These are phyloP conservation scores for Pythium pyrilobum DNA, from an alignment of 352 stramenopile species.

Conservation along the genomic window DNA sequence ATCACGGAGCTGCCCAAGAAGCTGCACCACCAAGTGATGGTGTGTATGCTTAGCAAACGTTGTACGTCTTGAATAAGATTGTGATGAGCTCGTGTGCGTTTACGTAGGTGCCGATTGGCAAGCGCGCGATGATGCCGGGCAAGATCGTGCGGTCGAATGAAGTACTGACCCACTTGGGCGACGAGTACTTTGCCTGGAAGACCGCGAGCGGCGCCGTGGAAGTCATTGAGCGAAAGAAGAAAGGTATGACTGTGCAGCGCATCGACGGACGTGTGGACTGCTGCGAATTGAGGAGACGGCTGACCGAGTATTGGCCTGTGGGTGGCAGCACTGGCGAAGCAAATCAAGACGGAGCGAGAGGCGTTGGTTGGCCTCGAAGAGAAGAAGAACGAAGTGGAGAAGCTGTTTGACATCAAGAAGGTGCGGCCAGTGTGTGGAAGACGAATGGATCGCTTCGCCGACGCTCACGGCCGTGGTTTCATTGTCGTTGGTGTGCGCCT, in stretches of 20 bases:
- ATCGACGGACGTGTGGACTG: neutral
- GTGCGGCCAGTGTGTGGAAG: no score
- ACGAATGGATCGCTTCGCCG: no score
- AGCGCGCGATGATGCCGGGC: constrained; percentile 76
- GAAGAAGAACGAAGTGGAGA: constrained; percentile 66
- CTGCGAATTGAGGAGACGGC: neutral
- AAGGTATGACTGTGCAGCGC: constrained; percentile 28
- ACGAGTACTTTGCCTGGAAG: constrained; percentile 81
- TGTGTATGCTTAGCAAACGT: constrained; percentile 3
- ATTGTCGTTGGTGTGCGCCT: neutral
- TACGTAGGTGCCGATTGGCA: constrained; percentile 59
- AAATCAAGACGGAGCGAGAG: constrained; percentile 53
- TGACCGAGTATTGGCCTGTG: neutral
- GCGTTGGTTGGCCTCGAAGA: constrained; percentile 34
- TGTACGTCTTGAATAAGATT: neutral
- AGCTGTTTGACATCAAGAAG: constrained; percentile 69
- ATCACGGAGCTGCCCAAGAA: constrained; percentile 72
- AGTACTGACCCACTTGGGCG: constrained; percentile 72
- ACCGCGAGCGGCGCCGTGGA: constrained; percentile 50
- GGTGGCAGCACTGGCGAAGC: constrained; percentile 33
- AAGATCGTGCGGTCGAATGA: constrained; percentile 85
- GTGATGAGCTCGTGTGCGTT: no score
- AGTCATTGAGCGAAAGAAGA: constrained; percentile 74
- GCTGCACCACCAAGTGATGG: constrained; percentile 77
- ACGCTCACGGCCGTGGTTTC: no score